Evolutionary conservation across 805 yeast genomes (phyloP).

Genomic region (Spathaspora arborariae): DNA sequence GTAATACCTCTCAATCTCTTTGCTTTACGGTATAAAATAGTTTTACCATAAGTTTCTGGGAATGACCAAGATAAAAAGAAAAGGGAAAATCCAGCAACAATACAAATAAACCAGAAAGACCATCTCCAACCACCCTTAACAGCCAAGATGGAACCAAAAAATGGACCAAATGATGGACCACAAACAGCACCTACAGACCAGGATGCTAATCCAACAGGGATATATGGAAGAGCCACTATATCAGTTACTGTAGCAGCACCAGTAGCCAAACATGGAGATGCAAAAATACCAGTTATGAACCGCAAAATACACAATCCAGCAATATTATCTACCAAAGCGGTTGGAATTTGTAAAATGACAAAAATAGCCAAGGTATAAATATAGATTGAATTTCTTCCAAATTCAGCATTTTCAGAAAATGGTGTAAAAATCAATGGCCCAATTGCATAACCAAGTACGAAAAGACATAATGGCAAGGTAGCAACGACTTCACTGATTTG

Average conservation of each 20-base stretch:
- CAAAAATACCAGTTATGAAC: slow-evolving; percentile 51
- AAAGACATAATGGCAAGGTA: slow-evolving; percentile 49
- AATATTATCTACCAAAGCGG: slow-evolving; percentile 48
- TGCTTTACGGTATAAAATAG: slow-evolving; percentile 47
- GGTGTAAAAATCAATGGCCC: slow-evolving; percentile 62
- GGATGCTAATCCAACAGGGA: slow-evolving; percentile 44
- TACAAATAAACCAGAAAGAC: slow-evolving; percentile 49
- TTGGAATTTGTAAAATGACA: slow-evolving; percentile 51
- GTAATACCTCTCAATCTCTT: slow-evolving; percentile 44
- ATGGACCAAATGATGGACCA: slow-evolving; percentile 56
- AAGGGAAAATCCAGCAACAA: slow-evolving; percentile 15
- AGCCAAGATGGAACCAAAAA: slow-evolving; percentile 50
- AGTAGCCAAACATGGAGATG: slow-evolving; percentile 54
- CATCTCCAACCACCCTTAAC: slow-evolving; percentile 39
- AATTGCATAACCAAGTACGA: slow-evolving; percentile 57
- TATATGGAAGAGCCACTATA: slow-evolving; percentile 35
- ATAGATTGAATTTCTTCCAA: slow-evolving; percentile 54
- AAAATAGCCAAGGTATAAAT: slow-evolving; percentile 44
- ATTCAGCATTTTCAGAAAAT: slow-evolving; percentile 48
- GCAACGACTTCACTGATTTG: slow-evolving; percentile 41
- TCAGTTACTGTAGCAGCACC: slow-evolving; percentile 60
- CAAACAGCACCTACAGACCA: slow-evolving; percentile 54
- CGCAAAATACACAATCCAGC: slow-evolving; percentile 49
- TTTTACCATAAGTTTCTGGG: slow-evolving; percentile 48
- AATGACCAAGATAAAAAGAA: slow-evolving; percentile 31